Evolutionary conservation across 2,329 filamentous ascomycete genomes (phyloP).

Genomic region (Fusarium abutilonis): DNA sequence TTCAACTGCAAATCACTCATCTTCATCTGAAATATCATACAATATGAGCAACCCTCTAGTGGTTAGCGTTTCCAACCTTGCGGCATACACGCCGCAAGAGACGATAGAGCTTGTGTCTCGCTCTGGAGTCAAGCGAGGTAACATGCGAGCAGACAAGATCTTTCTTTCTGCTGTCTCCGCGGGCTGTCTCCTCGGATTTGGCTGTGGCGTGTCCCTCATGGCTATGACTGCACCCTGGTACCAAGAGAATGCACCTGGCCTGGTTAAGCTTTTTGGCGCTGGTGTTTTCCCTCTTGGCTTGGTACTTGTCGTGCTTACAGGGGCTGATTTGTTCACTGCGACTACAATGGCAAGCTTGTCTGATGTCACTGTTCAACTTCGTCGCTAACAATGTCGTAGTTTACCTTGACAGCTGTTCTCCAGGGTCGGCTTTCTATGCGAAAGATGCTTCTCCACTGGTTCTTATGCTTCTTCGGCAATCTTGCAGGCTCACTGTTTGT

Average conservation of each 20-base stretch:
- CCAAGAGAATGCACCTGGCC: conserved; percentile 37
- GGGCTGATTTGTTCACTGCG: conserved; percentile 38
- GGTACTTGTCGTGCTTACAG: conserved; percentile 35
- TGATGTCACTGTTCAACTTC: fast-evolving
- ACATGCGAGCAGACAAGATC: conserved; percentile 35
- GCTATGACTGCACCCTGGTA: conserved; percentile 41
- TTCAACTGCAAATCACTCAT: not conserved
- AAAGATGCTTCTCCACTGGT: conserved; percentile 51
- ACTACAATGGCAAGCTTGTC: conserved; percentile 34
- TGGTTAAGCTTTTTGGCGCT: conserved; percentile 39
- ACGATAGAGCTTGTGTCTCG: conserved; percentile 39
- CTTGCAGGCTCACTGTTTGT: conserved; percentile 60
- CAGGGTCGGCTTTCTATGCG: conserved; percentile 31
- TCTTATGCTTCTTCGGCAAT: conserved; percentile 60
- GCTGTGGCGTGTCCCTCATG: conserved; percentile 36
- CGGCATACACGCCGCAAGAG: conserved; percentile 38
- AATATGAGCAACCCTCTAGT: conserved; percentile 34
- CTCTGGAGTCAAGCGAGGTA: conserved; percentile 32
- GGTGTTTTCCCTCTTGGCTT: conserved; percentile 38
- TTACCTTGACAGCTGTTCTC: conserved; percentile 39
- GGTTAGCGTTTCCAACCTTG: conserved; percentile 32
- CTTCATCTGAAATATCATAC: not conserved
- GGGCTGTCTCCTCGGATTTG: conserved; percentile 38
- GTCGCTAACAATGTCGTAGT: conserved; percentile 15
- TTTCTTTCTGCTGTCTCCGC: conserved; percentile 37